Percentiles rank a stretch among this genome's conserved stretches.
These are phyloP conservation scores for Erythrobasidium yunnanense DNA, from an alignment of 768 basidiomycete genomes.

Conservation along the genomic window DNA sequence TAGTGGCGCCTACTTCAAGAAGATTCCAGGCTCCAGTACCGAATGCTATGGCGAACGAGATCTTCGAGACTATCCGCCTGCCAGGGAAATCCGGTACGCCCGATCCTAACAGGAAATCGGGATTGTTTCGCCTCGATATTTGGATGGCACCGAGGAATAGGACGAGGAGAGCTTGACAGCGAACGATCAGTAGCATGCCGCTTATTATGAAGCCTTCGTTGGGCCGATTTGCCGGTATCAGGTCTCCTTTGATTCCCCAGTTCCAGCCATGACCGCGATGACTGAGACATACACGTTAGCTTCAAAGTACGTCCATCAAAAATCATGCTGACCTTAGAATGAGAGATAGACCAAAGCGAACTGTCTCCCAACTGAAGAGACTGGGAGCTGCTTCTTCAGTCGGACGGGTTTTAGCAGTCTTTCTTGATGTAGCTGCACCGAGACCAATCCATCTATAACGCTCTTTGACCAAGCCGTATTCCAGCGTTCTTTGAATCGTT, in stretches of 20 bases:
- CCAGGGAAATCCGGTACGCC: neutral
- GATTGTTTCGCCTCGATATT: neutral
- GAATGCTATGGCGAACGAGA: neutral
- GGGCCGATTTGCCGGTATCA: conserved; percentile 2
- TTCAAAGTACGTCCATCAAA: neutral
- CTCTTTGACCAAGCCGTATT: neutral
- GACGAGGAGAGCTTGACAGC: conserved; percentile 9
- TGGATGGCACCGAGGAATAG: neutral
- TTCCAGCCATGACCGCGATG: conserved; percentile 23
- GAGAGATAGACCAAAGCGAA: neutral
- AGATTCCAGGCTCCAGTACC: conserved; percentile 23
- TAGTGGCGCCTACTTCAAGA: neutral
- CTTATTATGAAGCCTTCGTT: neutral
- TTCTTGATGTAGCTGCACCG: neutral
- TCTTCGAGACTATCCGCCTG: neutral
- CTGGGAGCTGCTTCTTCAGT: neutral
- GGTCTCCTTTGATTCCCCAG: conserved; percentile 19
- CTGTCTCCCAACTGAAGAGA: neutral
- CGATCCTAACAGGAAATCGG: conserved; percentile 7
- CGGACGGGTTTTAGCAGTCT: neutral
- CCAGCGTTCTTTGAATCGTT: neutral
- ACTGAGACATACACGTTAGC: neutral
- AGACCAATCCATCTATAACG: conserved; percentile 6
- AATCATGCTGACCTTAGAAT: neutral
- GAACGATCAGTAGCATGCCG: neutral